Conservation (phyloP, 805 yeast species). For the Hanseniaspora occidentalis region DNA sequence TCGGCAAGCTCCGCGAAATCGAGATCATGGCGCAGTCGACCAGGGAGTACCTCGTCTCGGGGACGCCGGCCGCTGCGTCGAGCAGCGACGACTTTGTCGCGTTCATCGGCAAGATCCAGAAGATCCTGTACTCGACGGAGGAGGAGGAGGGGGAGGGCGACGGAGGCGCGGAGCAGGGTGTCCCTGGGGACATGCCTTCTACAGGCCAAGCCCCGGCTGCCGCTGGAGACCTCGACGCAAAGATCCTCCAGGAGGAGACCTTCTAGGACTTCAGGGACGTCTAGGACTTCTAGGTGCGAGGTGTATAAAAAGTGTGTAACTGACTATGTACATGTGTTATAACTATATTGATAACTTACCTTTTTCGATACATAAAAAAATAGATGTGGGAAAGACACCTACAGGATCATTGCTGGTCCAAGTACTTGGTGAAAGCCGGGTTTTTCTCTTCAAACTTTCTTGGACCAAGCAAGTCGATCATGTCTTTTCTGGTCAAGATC, state of each 20-base stretch:
- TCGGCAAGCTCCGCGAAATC: slow-evolving; percentile 76
- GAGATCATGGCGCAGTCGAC: slow-evolving; percentile 67
- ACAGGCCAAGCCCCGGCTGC: no score
- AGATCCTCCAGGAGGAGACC: no score
- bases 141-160: slow-evolving; percentile 32
- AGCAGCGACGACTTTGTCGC: no score
- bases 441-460: slow-evolving; percentile 86
- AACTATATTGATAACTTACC: not conserved
- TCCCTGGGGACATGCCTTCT: no score
- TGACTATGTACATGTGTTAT: not conserved
- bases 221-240: no score
- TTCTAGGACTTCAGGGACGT: no score
- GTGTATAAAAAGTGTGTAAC: no score
- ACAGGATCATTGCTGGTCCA: slow-evolving; percentile 27
- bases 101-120: slow-evolving; percentile 53
- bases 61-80: no score
- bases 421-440: slow-evolving; percentile 84
- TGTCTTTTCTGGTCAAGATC: slow-evolving; percentile 86
- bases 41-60: no score
- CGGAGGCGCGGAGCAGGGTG: slow-evolving; percentile 11
- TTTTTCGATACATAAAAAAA: no score
- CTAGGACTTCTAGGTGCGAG: no score
- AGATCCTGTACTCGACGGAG: slow-evolving; percentile 65
- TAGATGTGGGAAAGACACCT: no score
- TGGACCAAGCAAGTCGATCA: slow-evolving; percentile 79